Base-by-base conservation (phyloP, 495 filamentous ascomycete species). In the Talaromyces stipitatus region DNA sequence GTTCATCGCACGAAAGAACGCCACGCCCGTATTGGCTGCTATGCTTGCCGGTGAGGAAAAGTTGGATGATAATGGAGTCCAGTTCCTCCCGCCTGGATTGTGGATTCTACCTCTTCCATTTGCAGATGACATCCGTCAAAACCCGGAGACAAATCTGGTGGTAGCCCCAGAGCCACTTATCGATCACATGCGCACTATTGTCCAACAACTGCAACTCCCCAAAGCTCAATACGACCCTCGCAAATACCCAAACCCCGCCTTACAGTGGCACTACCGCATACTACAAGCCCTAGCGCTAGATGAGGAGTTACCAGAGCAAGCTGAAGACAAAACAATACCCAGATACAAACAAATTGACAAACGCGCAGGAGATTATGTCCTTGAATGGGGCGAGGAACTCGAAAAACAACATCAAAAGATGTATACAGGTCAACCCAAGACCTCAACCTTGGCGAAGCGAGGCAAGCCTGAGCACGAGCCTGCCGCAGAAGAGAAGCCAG, bases 261-360 rank as follows among this genome's bases (percentile, higher is more conserved):
- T 99, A 53, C 95, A 99, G 76, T 99, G 95, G 95, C 92, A 96
- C 70, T 99, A 97, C 72, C 86, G 85, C 46, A 92, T 97, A 41
- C 74, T 99, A 3, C 95, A 99, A 69, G 90, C 89, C 4, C 79
- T 96, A 46, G 95, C 95, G 1, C 71, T 99, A 11, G 91, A 96
- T 28, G 95, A 99, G 65, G 94, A 97, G 50, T 68, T 92, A 18
- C 95, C 95, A 1, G 86, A 88, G 26, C 75, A 80, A 46, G 79
- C 85, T 1, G 85, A 92, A 29, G 95, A 99, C 64, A 86, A 87
- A 53, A 97, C 92, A 0, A 61, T 88, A 1, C 95, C 95, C 0
- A 92, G 87, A 60, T 91, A 88, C 68, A 76, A 73, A 56, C 84
- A 89, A 58, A 96, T 98, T 41, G 79, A 94, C 67, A 97, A 95